phyloP scores from a whole-genome alignment of 1,139 yeast genomes.

The Saccharomyces pastorianus region DNA sequence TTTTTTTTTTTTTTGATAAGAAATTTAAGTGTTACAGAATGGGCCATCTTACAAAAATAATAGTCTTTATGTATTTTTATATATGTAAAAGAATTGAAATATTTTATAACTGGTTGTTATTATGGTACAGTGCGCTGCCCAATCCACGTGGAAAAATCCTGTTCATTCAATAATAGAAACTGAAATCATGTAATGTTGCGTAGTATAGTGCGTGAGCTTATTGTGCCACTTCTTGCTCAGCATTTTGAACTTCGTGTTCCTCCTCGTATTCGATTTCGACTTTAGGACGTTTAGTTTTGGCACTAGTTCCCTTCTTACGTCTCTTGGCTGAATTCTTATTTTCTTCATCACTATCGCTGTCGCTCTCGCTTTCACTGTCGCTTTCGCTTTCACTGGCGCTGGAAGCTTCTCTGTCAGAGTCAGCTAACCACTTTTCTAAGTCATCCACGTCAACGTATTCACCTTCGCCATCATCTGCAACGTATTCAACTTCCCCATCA shows the following conservation, averaged over 20 bases:
- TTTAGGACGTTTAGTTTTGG: constrained; percentile 56
- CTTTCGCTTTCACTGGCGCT: constrained; percentile 32
- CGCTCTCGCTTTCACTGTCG: constrained; percentile 27
- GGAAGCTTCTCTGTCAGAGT: constrained; percentile 40
- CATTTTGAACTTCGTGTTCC: constrained; percentile 36
- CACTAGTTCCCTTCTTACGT: constrained; percentile 38
- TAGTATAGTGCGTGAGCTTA: constrained; percentile 8
- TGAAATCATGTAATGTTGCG: constrained; percentile 3
- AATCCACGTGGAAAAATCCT: background rate
- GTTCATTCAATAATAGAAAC: background rate
- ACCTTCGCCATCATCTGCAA: constrained; percentile 78
- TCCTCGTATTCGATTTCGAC: constrained; percentile 81
- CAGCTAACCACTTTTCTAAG: constrained; percentile 81
- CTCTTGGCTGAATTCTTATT: constrained; percentile 35
- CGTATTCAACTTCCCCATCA: constrained; percentile 76
- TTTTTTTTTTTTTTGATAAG: background rate
- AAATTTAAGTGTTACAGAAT: background rate
- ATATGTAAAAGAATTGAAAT: background rate
- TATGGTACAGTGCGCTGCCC: background rate
- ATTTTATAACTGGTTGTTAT: background rate
- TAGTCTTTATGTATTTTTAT: background rate
- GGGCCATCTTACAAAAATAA: background rate
- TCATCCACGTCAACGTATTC: constrained; percentile 90
- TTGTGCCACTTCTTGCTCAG: constrained; percentile 25
- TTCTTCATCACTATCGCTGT: constrained; percentile 34